These are phyloP conservation scores for Allantophomopsis cytisporea DNA, from an alignment of 2,329 filamentous ascomycete species.

Conservation along the genomic window DNA sequence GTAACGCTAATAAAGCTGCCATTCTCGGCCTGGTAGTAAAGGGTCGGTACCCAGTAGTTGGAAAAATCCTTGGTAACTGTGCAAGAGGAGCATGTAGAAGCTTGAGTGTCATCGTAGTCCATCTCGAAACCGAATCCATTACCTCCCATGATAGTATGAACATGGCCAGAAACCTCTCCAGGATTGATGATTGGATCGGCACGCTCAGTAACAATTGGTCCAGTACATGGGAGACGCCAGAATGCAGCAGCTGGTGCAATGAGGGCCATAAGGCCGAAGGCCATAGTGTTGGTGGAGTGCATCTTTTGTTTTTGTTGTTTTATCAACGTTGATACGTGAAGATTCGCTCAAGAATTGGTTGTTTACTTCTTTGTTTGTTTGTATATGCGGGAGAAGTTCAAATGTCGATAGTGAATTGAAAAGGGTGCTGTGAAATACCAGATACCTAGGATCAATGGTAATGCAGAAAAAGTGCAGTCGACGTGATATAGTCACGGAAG, in stretches of 20 bases:
- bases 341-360: no score
- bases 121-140: constrained; percentile 43
- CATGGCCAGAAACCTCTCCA: constrained; percentile 36
- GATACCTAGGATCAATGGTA: no score
- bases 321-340: no score
- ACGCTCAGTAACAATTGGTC: constrained; percentile 29
- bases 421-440: no score
- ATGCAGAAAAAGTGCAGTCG: no score
- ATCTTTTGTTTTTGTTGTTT: constrained; percentile 1
- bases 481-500: no score
- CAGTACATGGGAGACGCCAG: constrained; percentile 27
- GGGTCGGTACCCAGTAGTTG: constrained; percentile 55
- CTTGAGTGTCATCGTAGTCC: constrained; percentile 34
- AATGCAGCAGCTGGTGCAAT: constrained; percentile 22
- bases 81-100: constrained; percentile 50
- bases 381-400: no score
- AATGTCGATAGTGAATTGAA: no score
- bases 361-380: no score
- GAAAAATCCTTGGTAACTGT: constrained; percentile 45
- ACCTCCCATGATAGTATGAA: constrained; percentile 49
- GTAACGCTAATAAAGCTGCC: constrained; percentile 35
- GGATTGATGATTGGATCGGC: constrained; percentile 46
- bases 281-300: constrained; percentile 2
- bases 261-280: constrained; percentile 5
- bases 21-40: constrained; percentile 38